Evolutionary conservation across 129 eudicot genomes (phyloP), one percentile per base, ranked within the genome.

Genomic region (Flaveria robusta): DNA sequence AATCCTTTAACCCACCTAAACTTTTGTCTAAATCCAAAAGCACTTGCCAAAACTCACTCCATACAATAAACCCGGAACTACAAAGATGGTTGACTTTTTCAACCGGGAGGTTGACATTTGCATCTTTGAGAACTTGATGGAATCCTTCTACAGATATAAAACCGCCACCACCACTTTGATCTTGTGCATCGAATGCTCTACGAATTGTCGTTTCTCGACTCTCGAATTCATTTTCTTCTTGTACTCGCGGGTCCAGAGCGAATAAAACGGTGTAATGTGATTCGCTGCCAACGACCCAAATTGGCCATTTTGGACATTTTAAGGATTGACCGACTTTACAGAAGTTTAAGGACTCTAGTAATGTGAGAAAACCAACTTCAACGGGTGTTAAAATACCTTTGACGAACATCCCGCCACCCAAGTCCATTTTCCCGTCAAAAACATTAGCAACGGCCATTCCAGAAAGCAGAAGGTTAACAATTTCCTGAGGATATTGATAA

Each of bases 121-220:
- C 76, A 22, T 94, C 97, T 72, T 70, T 77, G 3, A 94, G 70
- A 24, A 94, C 96, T 86, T 89, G 93, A 81, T 83, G 97, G 71
- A 94, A 91, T 47, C 97, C 93, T 75, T 94, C 99, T 0, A 94
- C 94, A 56, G 85, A 79, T 22, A 94, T 91, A 78, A 94, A 94
- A 22, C 99, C 99, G 2, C 99, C 99, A 58, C 99, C 99, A 7
- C 99, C 99, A 75, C 97, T 91, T 63, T 94, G 97, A 74, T 94
- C 99, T 64, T 91, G 97, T 13, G 92, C 86, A 80, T 94, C 97
- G 47, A 94, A 94, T 8, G 99, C 97, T 77, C 97, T 86, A 2
- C 99, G 89, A 65, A 94, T 91, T 45, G 87, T 84, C 5, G 96
- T 72, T 77, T 94, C 97, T 71, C 96, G 77, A 39, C 81, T 83